Base-by-base conservation (phyloP, 169 alveolate genomes). In the Perkinsus olseni region DNA sequence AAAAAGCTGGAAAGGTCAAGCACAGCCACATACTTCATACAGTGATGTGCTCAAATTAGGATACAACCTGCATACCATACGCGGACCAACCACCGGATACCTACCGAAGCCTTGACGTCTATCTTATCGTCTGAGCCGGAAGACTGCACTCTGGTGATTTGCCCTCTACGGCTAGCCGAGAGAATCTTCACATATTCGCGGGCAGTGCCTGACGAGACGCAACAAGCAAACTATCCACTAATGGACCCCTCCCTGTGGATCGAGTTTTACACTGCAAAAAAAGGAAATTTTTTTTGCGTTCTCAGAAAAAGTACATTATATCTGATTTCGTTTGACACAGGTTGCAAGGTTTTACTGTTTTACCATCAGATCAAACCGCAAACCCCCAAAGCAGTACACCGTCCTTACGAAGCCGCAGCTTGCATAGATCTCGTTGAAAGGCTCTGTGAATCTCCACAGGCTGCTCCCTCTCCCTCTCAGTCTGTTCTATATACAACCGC, bases 391-490 rank as follows among this genome's bases (percentile, higher is more conserved):
- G 28, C 4, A 62, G 82, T 62, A 6, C 1, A 21, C 34, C 82
- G 82, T 40, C 50, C 36, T 62, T 62, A 62, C 82, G 28, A 0
- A 91, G 74, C 0, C 97, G 96, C 74, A 96, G 40, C 48, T 94
- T 96, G 50, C 96, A 94, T 34, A 96, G 91, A 91, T 97, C 98
- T 91, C 95, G 95, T 91, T 96, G 94, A 62, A 96, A 96, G 36
- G 94, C 91, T 92, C 95, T 95, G 92, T 96, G 96, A 96, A 96
- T 96, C 34, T 95, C 96, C 21, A 90, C 93, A 40, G 96, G 94
- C 39, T 96, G 74, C 0, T 95, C 97, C 40, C 96, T 92, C 92
- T 97, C 97, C 93, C 98, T 96, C 74, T 95, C 93, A 40, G 95
- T 93, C n/a, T 95, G 94, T 82, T 97, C 98, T 36, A 96, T 92